phyloP scores from a whole-genome alignment of 371 early-diverging fungal species.

The Mortierella sp. region DNA sequence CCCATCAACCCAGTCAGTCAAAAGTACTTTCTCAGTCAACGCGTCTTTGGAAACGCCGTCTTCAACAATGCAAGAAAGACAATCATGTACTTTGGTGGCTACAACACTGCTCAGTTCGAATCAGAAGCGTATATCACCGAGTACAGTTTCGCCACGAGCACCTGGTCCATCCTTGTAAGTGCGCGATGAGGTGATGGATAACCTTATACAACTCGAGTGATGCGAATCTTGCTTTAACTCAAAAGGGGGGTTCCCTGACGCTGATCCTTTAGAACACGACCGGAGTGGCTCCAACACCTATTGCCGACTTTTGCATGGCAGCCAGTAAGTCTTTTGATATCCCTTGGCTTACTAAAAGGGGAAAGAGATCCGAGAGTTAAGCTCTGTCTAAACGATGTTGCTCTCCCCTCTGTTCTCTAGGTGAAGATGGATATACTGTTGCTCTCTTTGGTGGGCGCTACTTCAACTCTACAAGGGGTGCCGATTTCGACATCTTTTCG shows the following conservation, averaged over 20 bases:
- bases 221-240: too few relatives aligned
- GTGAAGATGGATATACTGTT: conserved; percentile 30
- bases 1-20: not conserved
- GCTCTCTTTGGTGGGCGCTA: conserved; percentile 36
- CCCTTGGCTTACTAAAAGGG: too few relatives aligned
- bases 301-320: conserved; percentile 7
- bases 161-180: conserved; percentile 8
- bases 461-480: not conserved
- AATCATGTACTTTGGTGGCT: conserved; percentile 14
- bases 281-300: conserved; percentile 5
- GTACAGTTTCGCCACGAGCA: not conserved
- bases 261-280: not conserved
- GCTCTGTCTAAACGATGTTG: not conserved
- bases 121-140: not conserved
- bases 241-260: too few relatives aligned
- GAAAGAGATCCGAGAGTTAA: not conserved
- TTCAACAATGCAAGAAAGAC: conserved; percentile 7
- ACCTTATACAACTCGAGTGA: too few relatives aligned
- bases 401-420: conserved; percentile 2
- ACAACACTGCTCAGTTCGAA: not conserved
- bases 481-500: conserved; percentile 1
- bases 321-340: conserved; percentile 3
- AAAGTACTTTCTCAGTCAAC: not conserved
- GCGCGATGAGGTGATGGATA: too few relatives aligned
- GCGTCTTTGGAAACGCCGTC: conserved; percentile 4